Evolutionary conservation across 306 rosid species (phyloP), one percentile per base, ranked within the genome.

Genomic region (Prunus mume): DNA sequence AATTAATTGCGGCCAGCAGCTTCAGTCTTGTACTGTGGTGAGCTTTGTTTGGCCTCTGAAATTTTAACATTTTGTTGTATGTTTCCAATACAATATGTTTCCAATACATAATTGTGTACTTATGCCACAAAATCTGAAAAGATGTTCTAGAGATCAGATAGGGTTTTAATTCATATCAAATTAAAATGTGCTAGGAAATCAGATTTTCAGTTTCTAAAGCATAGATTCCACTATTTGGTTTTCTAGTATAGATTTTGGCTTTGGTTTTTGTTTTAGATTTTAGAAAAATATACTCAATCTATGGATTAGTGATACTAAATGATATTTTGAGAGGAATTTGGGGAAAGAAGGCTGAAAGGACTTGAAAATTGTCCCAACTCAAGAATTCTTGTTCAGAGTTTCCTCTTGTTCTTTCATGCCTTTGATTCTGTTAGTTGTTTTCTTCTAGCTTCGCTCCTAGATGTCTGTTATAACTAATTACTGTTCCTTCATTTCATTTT

Each of bases 1-100:
- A 28, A 32, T 46, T 60, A 72, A 51, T 25, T 76, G 78, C 70
- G 57, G 65, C 34, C 75, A 34, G 77, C 74, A 67, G 76, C 63
- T 60, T 77, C 76, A 67, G 17, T 72, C 82, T 60, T 72, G 57
- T 68, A 67, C 73, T 24, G 5, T 25, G 75, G 82, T 82, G 68
- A 50, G 76, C 32, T 58, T 56, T 46, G 55, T 24, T 9, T 65
- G 69, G 77, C 47, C 65, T 71, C 13, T 54, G 34, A 18, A 10
- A 25, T 43, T 34, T 3, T 47, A 49, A 20, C 14, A 14, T 64
- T 66, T 65, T 70, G 17, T 20, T 54, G 41, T 24, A 2, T 55
- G 20, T 32, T 72, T 32, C 18, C 18, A 52, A 60, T 8, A 45
- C 67, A 41, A n/a, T 24, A 2, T 55, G 20, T 32, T 72, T 32